A percentile compares a stretch with the other conserved stretches of the same genome.
Evolutionary conservation across 2,329 filamentous ascomycete species (phyloP).

Genomic region (Fusarium sp.): DNA sequence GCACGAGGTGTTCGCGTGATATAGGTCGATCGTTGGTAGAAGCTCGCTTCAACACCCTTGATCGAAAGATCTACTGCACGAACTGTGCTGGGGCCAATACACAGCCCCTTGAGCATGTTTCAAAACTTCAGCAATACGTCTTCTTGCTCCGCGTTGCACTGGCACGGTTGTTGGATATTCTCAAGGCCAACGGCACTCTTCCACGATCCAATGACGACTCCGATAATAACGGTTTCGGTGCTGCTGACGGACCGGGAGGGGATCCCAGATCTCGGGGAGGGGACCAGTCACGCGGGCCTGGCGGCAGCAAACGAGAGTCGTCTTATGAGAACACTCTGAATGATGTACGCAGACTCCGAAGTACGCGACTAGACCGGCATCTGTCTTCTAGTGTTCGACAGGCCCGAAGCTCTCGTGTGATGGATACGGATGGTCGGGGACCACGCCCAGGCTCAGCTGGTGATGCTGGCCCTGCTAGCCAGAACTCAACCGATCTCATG

Average conservation of each 20-base stretch:
- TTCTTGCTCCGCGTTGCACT: constrained; percentile 93
- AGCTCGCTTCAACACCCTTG: constrained; percentile 76
- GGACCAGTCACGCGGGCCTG: constrained; percentile 34
- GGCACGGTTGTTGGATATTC: constrained; percentile 86
- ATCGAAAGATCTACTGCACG: constrained; percentile 77
- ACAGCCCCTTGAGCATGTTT: constrained; percentile 76
- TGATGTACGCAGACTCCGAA: constrained; percentile 90
- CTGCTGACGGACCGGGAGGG: constrained; percentile 61
- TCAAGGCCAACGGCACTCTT: constrained; percentile 84
- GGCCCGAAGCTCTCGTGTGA: constrained; percentile 89
- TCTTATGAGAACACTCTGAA: constrained; percentile 96
- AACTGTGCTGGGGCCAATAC: constrained; percentile 70
- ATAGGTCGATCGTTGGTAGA: constrained; percentile 76
- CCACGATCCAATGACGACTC: constrained; percentile 80
- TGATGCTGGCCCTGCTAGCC: constrained; percentile 58
- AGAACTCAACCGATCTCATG: constrained; percentile 79
- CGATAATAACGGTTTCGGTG: constrained; percentile 54
- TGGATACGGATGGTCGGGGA: constrained; percentile 72
- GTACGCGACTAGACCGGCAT: constrained; percentile 93
- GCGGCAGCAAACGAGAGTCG: constrained; percentile 66
- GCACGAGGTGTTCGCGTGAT: constrained; percentile 73
- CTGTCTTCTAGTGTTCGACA: constrained; percentile 93
- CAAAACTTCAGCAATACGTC: constrained; percentile 92
- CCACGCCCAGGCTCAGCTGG: constrained; percentile 81
- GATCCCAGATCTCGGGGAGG: constrained; percentile 60